Conservation (phyloP, 768 basidiomycete genomes). For the Piloderma croceum region DNA sequence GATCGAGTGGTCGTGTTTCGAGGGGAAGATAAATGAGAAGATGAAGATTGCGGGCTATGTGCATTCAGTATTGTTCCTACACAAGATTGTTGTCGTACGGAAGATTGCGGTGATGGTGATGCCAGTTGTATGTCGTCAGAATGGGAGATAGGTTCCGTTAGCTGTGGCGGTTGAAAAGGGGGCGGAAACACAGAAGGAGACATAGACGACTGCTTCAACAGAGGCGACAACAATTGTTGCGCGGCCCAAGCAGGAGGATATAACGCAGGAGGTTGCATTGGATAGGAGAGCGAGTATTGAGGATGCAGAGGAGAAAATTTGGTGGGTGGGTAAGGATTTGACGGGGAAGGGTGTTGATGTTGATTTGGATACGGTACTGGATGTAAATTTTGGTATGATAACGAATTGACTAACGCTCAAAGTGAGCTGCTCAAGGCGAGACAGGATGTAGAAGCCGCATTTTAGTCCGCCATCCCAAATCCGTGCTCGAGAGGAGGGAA, state of each 20-base stretch:
- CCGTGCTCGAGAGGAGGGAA: slow-evolving; percentile 49
- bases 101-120: slow-evolving; percentile 4
- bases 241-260: slow-evolving; percentile 14
- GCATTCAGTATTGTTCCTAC: slow-evolving; percentile 3
- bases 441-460: slow-evolving; percentile 44
- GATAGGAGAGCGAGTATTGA: too few relatives aligned
- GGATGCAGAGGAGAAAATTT: too few relatives aligned
- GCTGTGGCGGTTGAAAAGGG: slow-evolving; percentile 7
- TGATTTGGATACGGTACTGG: slow-evolving; percentile 17
- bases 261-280: slow-evolving; percentile 1
- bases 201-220: slow-evolving; percentile 4
- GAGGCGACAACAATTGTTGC: slow-evolving; percentile 13
- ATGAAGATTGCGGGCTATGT: too few relatives aligned
- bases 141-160: slow-evolving; percentile 3
- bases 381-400: slow-evolving; percentile 34
- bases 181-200: neutral
- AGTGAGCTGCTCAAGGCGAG: slow-evolving; percentile 41
- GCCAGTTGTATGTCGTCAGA: slow-evolving; percentile 5
- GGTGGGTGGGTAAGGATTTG: too few relatives aligned
- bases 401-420: slow-evolving; percentile 38
- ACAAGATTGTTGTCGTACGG: too few relatives aligned
- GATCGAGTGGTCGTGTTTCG: neutral
- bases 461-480: slow-evolving; percentile 49
- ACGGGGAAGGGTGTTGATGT: slow-evolving; percentile 28
- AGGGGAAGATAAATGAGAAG: slow-evolving; percentile 4